A percentile compares a stretch with the other conserved stretches of the same genome.
Conservation (phyloP, 345 rosid species). For the Eucalyptus curtisii region DNA sequence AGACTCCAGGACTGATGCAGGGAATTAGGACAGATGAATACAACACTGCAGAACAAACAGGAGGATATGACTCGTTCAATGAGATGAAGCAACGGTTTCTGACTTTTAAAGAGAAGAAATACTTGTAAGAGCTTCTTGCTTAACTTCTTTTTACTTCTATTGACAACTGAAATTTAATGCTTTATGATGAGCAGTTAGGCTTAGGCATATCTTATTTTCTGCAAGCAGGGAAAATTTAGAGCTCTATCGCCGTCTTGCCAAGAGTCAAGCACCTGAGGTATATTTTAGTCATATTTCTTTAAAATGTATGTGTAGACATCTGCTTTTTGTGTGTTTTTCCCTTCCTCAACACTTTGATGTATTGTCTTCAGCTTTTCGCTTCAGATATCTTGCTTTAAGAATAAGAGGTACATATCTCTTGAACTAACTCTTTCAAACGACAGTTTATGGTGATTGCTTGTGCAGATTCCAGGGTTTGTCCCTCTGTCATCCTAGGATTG, state of each 20-base stretch:
- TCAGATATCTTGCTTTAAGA: neutral
- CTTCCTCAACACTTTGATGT: neutral
- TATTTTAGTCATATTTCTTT: neutral
- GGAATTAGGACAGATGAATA: constrained; percentile 16
- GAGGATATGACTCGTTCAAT: constrained; percentile 25
- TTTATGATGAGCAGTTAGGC: neutral
- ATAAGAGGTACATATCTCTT: neutral
- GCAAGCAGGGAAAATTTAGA: constrained; percentile 60
- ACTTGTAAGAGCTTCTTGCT: constrained; percentile 38
- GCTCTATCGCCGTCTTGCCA: constrained; percentile 51
- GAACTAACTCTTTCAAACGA: neutral
- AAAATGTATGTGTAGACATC: neutral
- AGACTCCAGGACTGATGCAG: constrained; percentile 15
- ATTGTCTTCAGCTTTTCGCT: neutral
- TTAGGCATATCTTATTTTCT: neutral
- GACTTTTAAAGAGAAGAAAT: constrained; percentile 55
- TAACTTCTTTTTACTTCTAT: neutral
- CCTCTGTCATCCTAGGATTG: constrained; percentile 77
- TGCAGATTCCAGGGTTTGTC: constrained; percentile 98
- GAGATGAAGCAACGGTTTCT: constrained; percentile 63
- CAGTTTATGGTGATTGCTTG: constrained; percentile 98
- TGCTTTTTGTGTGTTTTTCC: neutral
- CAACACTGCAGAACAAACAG: constrained; percentile 12
- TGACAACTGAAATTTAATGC: neutral
- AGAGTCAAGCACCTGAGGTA: constrained; percentile 86